These are phyloP conservation scores for Globisporangium nagaii DNA, from an alignment of 352 stramenopile genomes.

Conservation along the genomic window DNA sequence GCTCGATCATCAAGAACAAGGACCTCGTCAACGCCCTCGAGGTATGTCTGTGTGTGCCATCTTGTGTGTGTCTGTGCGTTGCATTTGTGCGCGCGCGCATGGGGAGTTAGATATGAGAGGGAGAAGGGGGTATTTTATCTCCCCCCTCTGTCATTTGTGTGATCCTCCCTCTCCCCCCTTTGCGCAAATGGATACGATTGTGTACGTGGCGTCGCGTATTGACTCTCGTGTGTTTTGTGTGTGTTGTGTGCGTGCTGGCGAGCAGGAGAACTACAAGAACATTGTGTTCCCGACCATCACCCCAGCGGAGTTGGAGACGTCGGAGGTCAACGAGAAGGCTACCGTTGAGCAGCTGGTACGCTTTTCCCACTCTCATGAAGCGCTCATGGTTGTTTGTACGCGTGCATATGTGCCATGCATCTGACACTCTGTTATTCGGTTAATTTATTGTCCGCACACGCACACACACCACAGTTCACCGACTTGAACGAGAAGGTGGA, in stretches of 20 bases:
- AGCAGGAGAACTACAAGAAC: slow-evolving; percentile 76
- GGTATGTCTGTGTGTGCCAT: slow-evolving; percentile 8
- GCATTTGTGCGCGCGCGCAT: not conserved
- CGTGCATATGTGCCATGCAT: no score
- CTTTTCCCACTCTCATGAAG: not conserved
- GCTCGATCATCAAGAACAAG: slow-evolving; percentile 86
- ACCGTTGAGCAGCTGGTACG: slow-evolving; percentile 69
- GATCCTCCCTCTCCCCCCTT: not conserved
- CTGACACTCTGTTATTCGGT: no score
- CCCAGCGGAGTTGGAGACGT: slow-evolving; percentile 60
- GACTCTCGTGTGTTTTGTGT: not conserved
- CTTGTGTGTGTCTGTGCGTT: not conserved
- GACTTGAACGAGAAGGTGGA: slow-evolving; percentile 78
- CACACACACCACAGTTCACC: slow-evolving; percentile 29
- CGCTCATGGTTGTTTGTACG: no score
- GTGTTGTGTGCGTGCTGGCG: not conserved
- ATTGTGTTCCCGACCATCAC: slow-evolving; percentile 80
- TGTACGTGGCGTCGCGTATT: not conserved
- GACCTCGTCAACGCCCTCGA: slow-evolving; percentile 81
- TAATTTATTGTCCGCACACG: not conserved
- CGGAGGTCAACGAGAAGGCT: slow-evolving; percentile 75
- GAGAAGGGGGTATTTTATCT: not conserved
- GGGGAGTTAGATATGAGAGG: not conserved
- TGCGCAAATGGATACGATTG: not conserved
- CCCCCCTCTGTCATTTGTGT: not conserved